phyloP scores from a whole-genome alignment of 2,329 filamentous ascomycete species.

The Neonectria coccinea region DNA sequence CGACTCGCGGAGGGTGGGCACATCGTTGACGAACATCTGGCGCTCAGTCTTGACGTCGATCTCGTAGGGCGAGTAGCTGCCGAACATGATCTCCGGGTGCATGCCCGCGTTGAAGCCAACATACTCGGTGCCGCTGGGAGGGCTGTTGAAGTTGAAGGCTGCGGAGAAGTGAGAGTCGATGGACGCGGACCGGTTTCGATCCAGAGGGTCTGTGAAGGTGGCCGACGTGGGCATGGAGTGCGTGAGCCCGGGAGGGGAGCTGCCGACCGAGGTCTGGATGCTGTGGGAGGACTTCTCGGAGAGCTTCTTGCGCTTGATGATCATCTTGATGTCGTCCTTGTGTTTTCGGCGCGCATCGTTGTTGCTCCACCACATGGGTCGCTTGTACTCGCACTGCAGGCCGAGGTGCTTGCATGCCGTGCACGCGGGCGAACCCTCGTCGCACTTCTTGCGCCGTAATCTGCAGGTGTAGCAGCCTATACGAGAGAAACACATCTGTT shows the following conservation, averaged over 20 bases:
- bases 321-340: conserved; percentile 96
- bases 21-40: conserved; percentile 92
- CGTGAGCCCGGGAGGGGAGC: conserved; percentile 81
- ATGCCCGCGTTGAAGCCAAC: conserved; percentile 73
- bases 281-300: conserved; percentile 80
- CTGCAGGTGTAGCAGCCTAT: conserved; percentile 77
- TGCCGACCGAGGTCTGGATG: conserved; percentile 63
- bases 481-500: conserved; percentile 47
- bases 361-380: conserved; percentile 98
- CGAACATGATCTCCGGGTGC: conserved; percentile 70
- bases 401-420: conserved; percentile 79
- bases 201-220: conserved; percentile 79
- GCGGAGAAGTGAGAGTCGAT: conserved; percentile 83
- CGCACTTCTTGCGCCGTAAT: conserved; percentile 76
- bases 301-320: conserved; percentile 97
- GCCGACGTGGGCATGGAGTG: conserved; percentile 86
- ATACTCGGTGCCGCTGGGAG: conserved; percentile 65
- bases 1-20: conserved; percentile 86
- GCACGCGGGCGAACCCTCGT: conserved; percentile 72
- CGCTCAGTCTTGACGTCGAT: conserved; percentile 96
- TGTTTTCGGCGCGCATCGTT: conserved; percentile 85
- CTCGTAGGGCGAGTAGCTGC: conserved; percentile 82
- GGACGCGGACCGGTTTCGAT: conserved; percentile 79
- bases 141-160: conserved; percentile 79
- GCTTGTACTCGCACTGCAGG: conserved; percentile 93